Evolutionary conservation across 2,329 filamentous ascomycete species (phyloP), one percentile per base, ranked within the genome.

Genomic region (Alternaria longipes): DNA sequence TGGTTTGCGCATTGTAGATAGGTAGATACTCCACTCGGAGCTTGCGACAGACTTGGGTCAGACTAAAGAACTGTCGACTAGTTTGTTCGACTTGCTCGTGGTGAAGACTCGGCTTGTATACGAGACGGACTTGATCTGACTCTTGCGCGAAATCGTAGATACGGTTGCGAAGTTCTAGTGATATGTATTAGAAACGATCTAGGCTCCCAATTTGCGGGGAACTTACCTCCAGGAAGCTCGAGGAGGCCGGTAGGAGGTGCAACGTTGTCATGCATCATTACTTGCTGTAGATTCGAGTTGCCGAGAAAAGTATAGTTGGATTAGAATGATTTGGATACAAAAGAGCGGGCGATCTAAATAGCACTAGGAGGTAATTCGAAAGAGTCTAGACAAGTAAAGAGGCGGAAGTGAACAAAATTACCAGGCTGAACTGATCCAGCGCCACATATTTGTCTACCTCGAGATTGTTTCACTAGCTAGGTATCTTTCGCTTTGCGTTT

Each of bases 251-350:
- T 36, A 6, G 32, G 14, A 16, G 32, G 12, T 36, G 2, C 32
- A 14, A 14, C 1, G 32, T 36, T 36, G 32, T 36, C 32, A 36
- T 11, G 12, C 32, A 36, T 36, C 0, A 14, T 14, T 16, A 14
- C 12, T 36, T 6, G 32, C 12, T 36, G 32, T 6, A 36, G 6
- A 14, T 7, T 0, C 3, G 12, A 36, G 32, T 14, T 0, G 12
- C 0, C 1, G 14, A 16, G 11, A 16, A 0, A 36, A 0, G 32
- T 36, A 2, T 6, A 0, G 32, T 14, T 6, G 32, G 14, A 14
- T 14, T 36, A 36, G 12, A 36, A 14, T 14, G 1, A 7, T 11
- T 36, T 36, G 32, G 32, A 6, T 26, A 1, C 11, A 32, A 32
- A 32, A 32, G 9, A 32, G 11, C 8, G 9, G 30, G 8, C 30